phyloP scores from a whole-genome alignment of 2,329 filamentous ascomycete genomes.

The Coccinonectria pachysandricola region DNA sequence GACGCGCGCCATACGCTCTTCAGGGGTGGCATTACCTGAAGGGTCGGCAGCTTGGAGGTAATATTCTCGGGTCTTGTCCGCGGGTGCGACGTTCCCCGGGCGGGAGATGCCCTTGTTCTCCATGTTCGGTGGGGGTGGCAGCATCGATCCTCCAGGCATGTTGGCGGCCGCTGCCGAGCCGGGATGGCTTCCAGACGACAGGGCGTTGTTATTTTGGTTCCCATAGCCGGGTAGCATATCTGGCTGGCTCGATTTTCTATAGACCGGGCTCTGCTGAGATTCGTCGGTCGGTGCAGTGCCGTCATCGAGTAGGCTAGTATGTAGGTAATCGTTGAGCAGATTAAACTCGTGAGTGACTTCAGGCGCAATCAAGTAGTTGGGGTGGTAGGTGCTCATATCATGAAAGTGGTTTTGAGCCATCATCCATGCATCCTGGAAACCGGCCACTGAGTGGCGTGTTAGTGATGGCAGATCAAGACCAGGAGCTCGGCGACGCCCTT shows the following conservation, averaged over 20 bases:
- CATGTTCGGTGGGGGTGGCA: slow-evolving; percentile 33
- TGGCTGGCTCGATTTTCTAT: slow-evolving; percentile 31
- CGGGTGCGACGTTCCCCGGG: slow-evolving; percentile 49
- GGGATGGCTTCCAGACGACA: slow-evolving; percentile 12
- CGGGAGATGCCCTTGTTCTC: slow-evolving; percentile 48
- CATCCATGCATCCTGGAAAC: slow-evolving; percentile 76
- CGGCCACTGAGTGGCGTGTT: slow-evolving; percentile 48
- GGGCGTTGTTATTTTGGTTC: slow-evolving; percentile 27
- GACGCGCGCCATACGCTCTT: slow-evolving; percentile 90
- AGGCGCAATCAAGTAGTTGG: slow-evolving; percentile 84
- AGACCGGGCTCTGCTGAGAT: slow-evolving; percentile 34
- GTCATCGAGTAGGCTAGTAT: slow-evolving; percentile 83
- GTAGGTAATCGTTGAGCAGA: slow-evolving; percentile 90
- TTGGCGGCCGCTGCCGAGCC: no score
- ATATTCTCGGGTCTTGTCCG: slow-evolving; percentile 76
- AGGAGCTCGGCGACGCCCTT: slow-evolving; percentile 10
- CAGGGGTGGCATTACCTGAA: slow-evolving; percentile 71
- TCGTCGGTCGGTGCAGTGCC: slow-evolving; percentile 61
- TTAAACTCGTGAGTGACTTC: slow-evolving; percentile 97
- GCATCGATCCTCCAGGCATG: slow-evolving; percentile 30
- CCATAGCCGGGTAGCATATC: slow-evolving; percentile 41
- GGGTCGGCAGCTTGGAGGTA: slow-evolving; percentile 96
- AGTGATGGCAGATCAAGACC: slow-evolving; percentile 15
- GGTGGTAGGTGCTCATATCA: slow-evolving; percentile 90
- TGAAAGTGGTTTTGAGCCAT: slow-evolving; percentile 63